Conservation (phyloP, 352 stramenopile species). For the Phytophthora citricola region DNA sequence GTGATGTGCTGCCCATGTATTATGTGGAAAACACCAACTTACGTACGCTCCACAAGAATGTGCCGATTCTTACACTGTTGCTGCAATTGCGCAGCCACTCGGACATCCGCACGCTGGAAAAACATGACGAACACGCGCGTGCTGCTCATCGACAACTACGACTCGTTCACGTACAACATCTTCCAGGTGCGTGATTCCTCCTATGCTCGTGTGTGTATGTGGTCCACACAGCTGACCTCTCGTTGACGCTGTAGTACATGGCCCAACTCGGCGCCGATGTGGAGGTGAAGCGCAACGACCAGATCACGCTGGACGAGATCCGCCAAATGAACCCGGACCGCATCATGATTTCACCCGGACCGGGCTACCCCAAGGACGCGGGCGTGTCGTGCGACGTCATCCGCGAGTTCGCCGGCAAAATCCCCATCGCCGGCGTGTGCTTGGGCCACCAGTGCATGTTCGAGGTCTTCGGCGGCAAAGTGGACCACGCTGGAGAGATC, state of each 20-base stretch:
- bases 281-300: slow-evolving; percentile 84
- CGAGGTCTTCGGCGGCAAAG: slow-evolving; percentile 88
- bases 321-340: slow-evolving; percentile 74
- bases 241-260: slow-evolving; percentile 66
- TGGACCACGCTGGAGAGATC: slow-evolving; percentile 88
- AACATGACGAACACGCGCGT: slow-evolving; percentile 71
- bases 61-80: too few relatives aligned
- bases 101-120: background rate
- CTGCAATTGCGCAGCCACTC: slow-evolving; percentile 1
- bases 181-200: slow-evolving; percentile 60
- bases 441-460: slow-evolving; percentile 89
- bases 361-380: slow-evolving; percentile 82
- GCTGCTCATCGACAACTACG: slow-evolving; percentile 91
- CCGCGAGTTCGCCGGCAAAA: slow-evolving; percentile 77
- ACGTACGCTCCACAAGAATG: too few relatives aligned
- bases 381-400: slow-evolving; percentile 88
- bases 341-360: slow-evolving; percentile 90
- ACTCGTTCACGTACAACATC: slow-evolving; percentile 93
- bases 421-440: slow-evolving; percentile 88
- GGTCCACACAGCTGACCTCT: background rate
- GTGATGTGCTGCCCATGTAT: background rate
- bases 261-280: slow-evolving; percentile 82
- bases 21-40: background rate
- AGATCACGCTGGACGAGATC: slow-evolving; percentile 87
- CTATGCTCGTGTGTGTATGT: background rate